These are phyloP conservation scores for Mallotus japonicus DNA, from an alignment of 441 rosid species.

Conservation along the genomic window DNA sequence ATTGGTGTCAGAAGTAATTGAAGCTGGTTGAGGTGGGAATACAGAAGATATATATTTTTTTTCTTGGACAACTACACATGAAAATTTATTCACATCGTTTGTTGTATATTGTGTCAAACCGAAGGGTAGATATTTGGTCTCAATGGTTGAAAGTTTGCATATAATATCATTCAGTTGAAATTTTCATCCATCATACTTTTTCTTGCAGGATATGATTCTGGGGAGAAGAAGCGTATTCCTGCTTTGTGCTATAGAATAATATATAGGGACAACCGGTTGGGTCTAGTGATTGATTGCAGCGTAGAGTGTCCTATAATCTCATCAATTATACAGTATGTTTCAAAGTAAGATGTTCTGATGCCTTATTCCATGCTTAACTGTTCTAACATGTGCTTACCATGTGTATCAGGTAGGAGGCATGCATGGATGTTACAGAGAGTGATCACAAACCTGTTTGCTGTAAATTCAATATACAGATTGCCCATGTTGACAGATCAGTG, in stretches of 20 bases:
- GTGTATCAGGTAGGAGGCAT: slow-evolving; percentile 75
- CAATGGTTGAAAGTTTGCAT: too few species aligned
- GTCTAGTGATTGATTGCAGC: slow-evolving; percentile 65
- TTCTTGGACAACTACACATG: too few species aligned
- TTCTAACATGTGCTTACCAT: background rate
- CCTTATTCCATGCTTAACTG: background rate
- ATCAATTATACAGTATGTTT: slow-evolving; percentile 64
- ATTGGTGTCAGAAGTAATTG: too few species aligned
- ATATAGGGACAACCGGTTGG: slow-evolving; percentile 73
- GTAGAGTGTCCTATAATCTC: slow-evolving; percentile 87
- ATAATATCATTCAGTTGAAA: slow-evolving; percentile 8
- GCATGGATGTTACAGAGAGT: slow-evolving; percentile 96
- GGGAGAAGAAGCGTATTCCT: slow-evolving; percentile 98
- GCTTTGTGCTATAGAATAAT: slow-evolving; percentile 99
- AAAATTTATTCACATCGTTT: too few species aligned
- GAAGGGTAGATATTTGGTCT: too few species aligned
- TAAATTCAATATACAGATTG: slow-evolving; percentile 75
- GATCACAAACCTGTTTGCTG: slow-evolving; percentile 98
- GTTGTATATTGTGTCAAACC: too few species aligned
- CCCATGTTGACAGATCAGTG: slow-evolving; percentile 86
- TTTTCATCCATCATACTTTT: background rate
- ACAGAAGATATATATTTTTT: too few species aligned
- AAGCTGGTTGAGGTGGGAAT: too few species aligned
- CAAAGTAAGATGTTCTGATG: slow-evolving; percentile 10
- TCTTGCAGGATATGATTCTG: slow-evolving; percentile 92